Base-by-base conservation (phyloP, 257 asterid genomes). In the Solanum chiquidenum region DNA sequence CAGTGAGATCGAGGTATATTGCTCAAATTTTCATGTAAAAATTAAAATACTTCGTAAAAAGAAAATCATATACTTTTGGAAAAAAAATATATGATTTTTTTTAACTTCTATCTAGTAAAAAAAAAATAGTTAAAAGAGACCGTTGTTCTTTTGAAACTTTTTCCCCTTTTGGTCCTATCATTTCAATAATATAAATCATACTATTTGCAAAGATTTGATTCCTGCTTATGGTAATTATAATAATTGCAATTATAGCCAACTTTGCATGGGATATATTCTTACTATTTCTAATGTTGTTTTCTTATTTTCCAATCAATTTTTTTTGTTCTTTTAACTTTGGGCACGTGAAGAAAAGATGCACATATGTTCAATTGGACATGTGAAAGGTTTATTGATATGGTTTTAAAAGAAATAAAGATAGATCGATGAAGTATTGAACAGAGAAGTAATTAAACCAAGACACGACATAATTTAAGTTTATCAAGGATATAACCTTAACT, bases 371-470 rank as follows among this genome's bases (percentile, higher is more conserved):
- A 29, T 27, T 14, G 20, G 9, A 27, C 0, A 29, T 12, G 2
- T 27, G 5, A 68, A 12, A 12, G 9, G 9, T 68, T 27, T 0
- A 21, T 1, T 68, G 0, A 2, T 0, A 68, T 12, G 10, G 7
- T 68, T 25, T 12, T 5, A 68, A 14, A 27, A 68, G 4, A 66
- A 0, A 2, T 38, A 38, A 38, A 38, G 9, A 38, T 38, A 38
- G 42, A 8, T 38, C 3, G 3, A 38, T 11, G 42, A 60, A 21
- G 6, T 60, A 21, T 62, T 62, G 29, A 20, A 9, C 5, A 42
- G 0, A 25, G 10, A 68, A 7, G 10, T 27, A 2, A 68, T 68
- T 27, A 13, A 13, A 68, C 1, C 6, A 25, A 27, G 37, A 68
- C 21, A 68, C 4, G 37, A 68, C 5, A 16, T 0, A 1, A 1